Conservation (phyloP, 441 rosid species). For the Kokia cookei region DNA sequence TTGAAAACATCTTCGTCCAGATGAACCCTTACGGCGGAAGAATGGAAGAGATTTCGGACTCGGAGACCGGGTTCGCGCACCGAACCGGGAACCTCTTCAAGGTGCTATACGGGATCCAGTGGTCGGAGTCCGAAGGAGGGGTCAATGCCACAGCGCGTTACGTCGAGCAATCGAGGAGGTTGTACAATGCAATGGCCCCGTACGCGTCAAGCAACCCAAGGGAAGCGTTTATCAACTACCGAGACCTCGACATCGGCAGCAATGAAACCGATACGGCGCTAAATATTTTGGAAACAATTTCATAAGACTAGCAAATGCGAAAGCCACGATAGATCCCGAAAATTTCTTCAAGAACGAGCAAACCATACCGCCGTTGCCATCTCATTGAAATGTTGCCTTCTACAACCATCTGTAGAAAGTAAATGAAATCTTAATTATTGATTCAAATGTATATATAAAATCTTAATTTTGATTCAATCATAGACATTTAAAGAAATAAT, state of each 20-base stretch:
- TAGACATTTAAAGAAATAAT: too few relatives aligned
- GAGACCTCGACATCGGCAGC: slow-evolving; percentile 5
- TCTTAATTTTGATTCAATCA: too few relatives aligned
- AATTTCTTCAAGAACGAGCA: slow-evolving; percentile 39
- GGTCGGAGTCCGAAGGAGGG: slow-evolving; percentile 14
- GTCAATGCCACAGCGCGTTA: slow-evolving; percentile 6
- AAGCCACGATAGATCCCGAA: slow-evolving; percentile 30
- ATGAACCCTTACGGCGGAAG: slow-evolving; percentile 42
- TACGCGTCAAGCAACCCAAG: slow-evolving; percentile 23
- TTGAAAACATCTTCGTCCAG: slow-evolving; percentile 15
- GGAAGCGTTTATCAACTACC: slow-evolving; percentile 4
- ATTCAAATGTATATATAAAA: too few relatives aligned
- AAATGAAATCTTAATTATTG: too few relatives aligned
- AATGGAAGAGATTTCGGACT: slow-evolving; percentile 31
- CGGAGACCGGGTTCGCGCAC: slow-evolving; percentile 31
- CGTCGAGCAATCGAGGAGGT: slow-evolving; percentile 16
- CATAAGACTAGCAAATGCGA: slow-evolving; percentile 10
- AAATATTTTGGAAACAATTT: background rate
- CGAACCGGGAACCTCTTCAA: slow-evolving; percentile 33
- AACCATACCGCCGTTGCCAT: background rate
- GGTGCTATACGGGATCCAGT: slow-evolving; percentile 24
- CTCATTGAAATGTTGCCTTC: background rate
- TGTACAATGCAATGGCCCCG: slow-evolving; percentile 24
- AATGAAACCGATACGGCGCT: background rate
- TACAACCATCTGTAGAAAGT: too few relatives aligned